Percentiles rank a stretch among this genome's conserved stretches.
These are phyloP conservation scores for Tilletia walkeri DNA, from an alignment of 1,284 basidiomycete species.

Conservation along the genomic window DNA sequence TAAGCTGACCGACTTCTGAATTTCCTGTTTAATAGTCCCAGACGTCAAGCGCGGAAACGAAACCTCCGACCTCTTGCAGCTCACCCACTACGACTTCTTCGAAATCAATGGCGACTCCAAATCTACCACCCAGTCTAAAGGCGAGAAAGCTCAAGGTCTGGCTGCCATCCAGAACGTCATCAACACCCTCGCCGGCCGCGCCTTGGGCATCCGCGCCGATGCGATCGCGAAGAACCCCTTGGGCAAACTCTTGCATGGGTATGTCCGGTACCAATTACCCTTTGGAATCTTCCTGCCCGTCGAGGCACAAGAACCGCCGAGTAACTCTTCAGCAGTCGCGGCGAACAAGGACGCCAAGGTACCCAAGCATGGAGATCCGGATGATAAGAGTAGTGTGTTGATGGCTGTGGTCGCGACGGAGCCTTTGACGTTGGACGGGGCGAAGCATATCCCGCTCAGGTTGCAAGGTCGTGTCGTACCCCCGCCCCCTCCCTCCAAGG, in stretches of 20 bases:
- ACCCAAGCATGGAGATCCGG: conserved; percentile 17
- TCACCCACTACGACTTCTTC: conserved; percentile 50
- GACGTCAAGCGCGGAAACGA: conserved; percentile 29
- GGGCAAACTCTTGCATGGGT: conserved; percentile 39
- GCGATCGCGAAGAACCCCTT: conserved; percentile 44
- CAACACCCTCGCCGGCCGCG: conserved; percentile 28
- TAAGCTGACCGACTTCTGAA: conserved; percentile 20
- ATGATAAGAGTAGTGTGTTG: conserved; percentile 27
- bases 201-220: conserved; percentile 43
- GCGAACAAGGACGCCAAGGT: conserved; percentile 25
- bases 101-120: conserved; percentile 29
- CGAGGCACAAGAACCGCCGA: conserved; percentile 20
- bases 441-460: conserved; percentile 35
- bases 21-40: conserved; percentile 12
- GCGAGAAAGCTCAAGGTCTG: not conserved
- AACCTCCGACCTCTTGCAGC: conserved; percentile 33
- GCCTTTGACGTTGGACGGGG: conserved; percentile 40
- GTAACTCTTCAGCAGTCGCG: not conserved
- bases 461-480: conserved; percentile 43
- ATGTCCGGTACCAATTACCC: conserved; percentile 44
- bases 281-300: conserved; percentile 46
- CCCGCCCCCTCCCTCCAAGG: conserved; percentile 28
- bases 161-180: conserved; percentile 4
- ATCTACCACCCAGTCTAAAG: not conserved
- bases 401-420: conserved; percentile 46